A percentile compares a stretch with the other conserved stretches of the same genome.
phyloP scores from a whole-genome alignment of 495 filamentous ascomycete genomes.

The Penicillium waksmanii region DNA sequence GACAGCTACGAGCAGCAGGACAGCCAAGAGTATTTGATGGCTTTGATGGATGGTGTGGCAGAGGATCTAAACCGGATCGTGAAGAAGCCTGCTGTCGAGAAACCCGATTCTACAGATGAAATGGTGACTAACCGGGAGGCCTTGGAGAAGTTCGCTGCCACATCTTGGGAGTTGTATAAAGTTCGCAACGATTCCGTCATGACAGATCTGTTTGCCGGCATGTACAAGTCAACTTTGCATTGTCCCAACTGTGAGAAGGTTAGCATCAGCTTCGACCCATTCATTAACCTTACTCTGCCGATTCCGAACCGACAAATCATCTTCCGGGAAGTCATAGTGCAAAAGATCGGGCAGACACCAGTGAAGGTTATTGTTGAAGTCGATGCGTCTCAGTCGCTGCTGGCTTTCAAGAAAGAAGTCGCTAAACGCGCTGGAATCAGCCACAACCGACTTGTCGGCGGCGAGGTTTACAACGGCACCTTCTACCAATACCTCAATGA shows the following conservation, averaged over 20 bases:
- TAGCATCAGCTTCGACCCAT: slow-evolving; percentile 98
- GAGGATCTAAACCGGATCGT: slow-evolving; percentile 92
- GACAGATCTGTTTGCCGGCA: slow-evolving; percentile 91
- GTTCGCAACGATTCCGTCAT: slow-evolving; percentile 93
- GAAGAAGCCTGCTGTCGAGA: slow-evolving; percentile 97
- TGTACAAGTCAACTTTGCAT: slow-evolving; percentile 96
- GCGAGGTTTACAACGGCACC: slow-evolving; percentile 76
- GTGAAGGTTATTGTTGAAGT: slow-evolving; percentile 81
- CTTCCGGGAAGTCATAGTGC: slow-evolving; percentile 52
- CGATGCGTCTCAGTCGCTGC: slow-evolving; percentile 77
- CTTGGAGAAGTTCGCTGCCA: slow-evolving; percentile 79
- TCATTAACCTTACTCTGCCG: slow-evolving; percentile 90
- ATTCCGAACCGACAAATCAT: slow-evolving; percentile 74
- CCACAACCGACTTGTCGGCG: slow-evolving; percentile 62
- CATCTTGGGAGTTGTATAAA: slow-evolving; percentile 90
- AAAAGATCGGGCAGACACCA: slow-evolving; percentile 64
- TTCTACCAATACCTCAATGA: slow-evolving; percentile 81
- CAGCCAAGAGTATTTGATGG: slow-evolving; percentile 96
- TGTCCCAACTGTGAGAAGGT: slow-evolving; percentile 92
- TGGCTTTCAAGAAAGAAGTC: slow-evolving; percentile 73
- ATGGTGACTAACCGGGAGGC: slow-evolving; percentile 83
- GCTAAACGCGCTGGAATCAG: slow-evolving; percentile 58
- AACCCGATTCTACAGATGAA: slow-evolving; percentile 95
- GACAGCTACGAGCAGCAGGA: slow-evolving; percentile 97
- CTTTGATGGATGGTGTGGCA: slow-evolving; percentile 90